phyloP scores from a whole-genome alignment of 805 yeast species.

The Monosporozyma aquatica region DNA sequence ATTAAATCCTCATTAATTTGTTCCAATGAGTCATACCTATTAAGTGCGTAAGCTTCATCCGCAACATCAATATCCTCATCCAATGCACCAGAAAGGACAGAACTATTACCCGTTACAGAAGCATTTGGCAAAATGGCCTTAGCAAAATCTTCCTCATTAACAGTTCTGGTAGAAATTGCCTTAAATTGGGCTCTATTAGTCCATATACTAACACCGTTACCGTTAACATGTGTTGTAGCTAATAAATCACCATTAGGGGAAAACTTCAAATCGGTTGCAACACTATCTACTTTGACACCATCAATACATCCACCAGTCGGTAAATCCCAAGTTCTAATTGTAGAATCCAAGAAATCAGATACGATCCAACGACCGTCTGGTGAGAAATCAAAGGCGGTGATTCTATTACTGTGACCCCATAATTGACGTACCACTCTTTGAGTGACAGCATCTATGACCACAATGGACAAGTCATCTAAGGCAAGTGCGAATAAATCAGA shows the following conservation, averaged over 20 bases:
- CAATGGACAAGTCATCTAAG: constrained; percentile 76
- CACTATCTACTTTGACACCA: constrained; percentile 67
- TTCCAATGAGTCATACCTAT: constrained; percentile 42
- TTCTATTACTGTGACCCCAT: constrained; percentile 82
- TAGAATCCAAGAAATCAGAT: constrained; percentile 72
- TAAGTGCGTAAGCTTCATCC: constrained; percentile 23
- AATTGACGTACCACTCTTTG: constrained; percentile 77
- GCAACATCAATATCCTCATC: constrained; percentile 26
- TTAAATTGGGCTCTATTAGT: constrained; percentile 79
- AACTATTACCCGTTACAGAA: constrained; percentile 68
- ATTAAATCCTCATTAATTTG: constrained; percentile 57
- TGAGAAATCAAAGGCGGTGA: constrained; percentile 81
- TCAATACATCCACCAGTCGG: constrained; percentile 97
- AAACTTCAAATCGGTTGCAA: constrained; percentile 72
- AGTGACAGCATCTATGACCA: constrained; percentile 73
- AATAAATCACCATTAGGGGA: constrained; percentile 84
- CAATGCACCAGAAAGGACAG: constrained; percentile 72
- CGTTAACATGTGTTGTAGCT: constrained; percentile 87
- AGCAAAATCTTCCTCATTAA: constrained; percentile 67
- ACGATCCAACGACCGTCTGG: constrained; percentile 95
- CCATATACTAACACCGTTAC: constrained; percentile 89
- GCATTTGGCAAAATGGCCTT: constrained; percentile 58
- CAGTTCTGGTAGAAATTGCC: constrained; percentile 63
- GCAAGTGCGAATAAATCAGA: constrained; percentile 82
- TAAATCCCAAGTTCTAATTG: constrained; percentile 92